Evolutionary conservation across 2,329 filamentous ascomycete species (phyloP).

Genomic region (Penicillium sp.): DNA sequence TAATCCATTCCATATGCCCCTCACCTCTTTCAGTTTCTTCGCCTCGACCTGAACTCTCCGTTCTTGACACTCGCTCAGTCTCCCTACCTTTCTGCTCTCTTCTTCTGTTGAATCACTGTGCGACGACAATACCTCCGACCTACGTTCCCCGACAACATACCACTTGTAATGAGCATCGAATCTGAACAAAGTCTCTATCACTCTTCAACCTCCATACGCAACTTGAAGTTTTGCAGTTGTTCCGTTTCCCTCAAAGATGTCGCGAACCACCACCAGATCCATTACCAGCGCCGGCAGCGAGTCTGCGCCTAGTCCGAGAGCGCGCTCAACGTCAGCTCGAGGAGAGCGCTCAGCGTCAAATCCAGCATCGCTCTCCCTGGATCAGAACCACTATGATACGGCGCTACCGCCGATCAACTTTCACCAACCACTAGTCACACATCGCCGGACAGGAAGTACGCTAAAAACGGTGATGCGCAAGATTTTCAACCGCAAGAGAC

Average conservation of each 20-base stretch:
- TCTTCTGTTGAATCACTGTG: background rate
- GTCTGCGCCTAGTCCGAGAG: slow-evolving; percentile 13
- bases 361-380: slow-evolving; percentile 10
- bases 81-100: background rate
- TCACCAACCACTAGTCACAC: slow-evolving; percentile 28
- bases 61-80: slow-evolving; percentile 22
- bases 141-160: slow-evolving; percentile 17
- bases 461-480: slow-evolving; percentile 48
- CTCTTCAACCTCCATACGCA: background rate
- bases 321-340: slow-evolving; percentile 13
- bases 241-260: slow-evolving; percentile 12
- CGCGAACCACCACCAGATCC: slow-evolving; percentile 15
- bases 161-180: slow-evolving; percentile 22
- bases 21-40: slow-evolving; percentile 1
- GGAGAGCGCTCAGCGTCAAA: slow-evolving; percentile 22
- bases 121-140: slow-evolving; percentile 17
- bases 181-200: background rate
- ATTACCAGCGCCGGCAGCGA: slow-evolving; percentile 25
- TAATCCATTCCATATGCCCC: background rate
- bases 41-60: slow-evolving; percentile 3
- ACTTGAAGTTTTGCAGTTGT: background rate
- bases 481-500: slow-evolving; percentile 44
- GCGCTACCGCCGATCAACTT: slow-evolving; percentile 35
- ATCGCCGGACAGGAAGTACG: slow-evolving; percentile 45
- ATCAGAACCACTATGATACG: slow-evolving; percentile 28